Conservation (phyloP, 352 stramenopile species). For the Globisporangium cystogenes region DNA sequence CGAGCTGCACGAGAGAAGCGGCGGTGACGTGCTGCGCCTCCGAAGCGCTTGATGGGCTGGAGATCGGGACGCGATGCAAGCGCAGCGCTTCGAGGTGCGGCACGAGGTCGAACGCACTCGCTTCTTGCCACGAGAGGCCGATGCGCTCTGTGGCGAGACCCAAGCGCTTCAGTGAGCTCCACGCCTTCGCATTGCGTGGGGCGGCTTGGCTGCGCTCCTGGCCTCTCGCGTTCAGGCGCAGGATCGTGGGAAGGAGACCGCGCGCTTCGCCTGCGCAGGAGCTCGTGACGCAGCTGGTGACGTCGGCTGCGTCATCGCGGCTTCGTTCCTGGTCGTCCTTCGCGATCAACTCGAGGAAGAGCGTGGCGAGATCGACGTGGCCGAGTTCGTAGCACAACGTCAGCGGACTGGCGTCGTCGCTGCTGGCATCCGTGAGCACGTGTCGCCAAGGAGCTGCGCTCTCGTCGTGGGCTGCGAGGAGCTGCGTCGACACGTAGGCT, state of each 20-base stretch:
- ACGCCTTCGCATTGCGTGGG: background rate
- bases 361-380: slow-evolving; percentile 1
- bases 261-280: slow-evolving; percentile 2
- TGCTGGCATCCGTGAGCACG: background rate
- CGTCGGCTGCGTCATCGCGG: no score
- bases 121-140: slow-evolving; percentile 8
- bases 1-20: slow-evolving; percentile 12
- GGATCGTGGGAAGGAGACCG: slow-evolving; percentile 4
- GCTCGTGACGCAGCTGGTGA: no score
- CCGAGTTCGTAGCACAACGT: slow-evolving; percentile 4
- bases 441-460: background rate
- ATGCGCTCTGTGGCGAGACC: slow-evolving; percentile 1
- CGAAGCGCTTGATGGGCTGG: background rate
- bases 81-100: slow-evolving; percentile 25
- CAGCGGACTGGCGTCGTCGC: background rate
- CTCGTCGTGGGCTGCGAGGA: background rate
- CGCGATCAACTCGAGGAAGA: background rate
- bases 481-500: background rate
- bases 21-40: background rate
- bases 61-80: slow-evolving; percentile 7
- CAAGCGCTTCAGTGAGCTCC: background rate
- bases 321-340: no score
- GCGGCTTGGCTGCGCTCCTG: no score
- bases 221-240: slow-evolving; percentile 3
- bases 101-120: slow-evolving; percentile 24